Conservation (phyloP, 176 grass and related monocot genomes). For the Otatea glauca region DNA sequence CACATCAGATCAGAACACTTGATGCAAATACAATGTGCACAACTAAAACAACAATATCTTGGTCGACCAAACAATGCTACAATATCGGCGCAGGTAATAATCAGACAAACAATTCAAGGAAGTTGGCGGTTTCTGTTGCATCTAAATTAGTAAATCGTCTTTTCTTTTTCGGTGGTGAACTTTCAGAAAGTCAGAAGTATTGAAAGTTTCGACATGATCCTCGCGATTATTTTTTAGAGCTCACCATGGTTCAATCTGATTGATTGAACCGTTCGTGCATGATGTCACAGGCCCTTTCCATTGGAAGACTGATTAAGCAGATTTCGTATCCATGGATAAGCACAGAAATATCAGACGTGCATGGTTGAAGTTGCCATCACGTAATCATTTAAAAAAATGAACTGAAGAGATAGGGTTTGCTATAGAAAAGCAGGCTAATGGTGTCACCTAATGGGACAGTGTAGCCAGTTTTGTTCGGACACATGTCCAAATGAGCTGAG, state of each 20-base stretch:
- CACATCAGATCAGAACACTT: slow-evolving; percentile 6
- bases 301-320: slow-evolving; percentile 1
- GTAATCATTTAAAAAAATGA: background rate
- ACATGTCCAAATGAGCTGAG: background rate
- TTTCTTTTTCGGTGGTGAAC: no score
- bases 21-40: slow-evolving; percentile 40
- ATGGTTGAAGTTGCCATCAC: slow-evolving; percentile 34
- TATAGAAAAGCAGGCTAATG: background rate
- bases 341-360: background rate
- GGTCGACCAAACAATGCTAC: slow-evolving; percentile 33
- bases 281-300: slow-evolving; percentile 10
- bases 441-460: background rate
- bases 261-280: slow-evolving; percentile 11
- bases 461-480: background rate
- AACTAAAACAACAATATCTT: slow-evolving; percentile 45
- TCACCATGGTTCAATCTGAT: background rate
- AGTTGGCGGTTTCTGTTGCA: no score
- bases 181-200: no score
- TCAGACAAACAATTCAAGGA: background rate
- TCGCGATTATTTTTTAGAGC: slow-evolving; percentile 12
- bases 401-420: background rate
- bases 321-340: slow-evolving; percentile 22
- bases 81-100: slow-evolving; percentile 29
- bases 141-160: no score
- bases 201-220: slow-evolving; percentile 32